These are phyloP conservation scores for Lactarius quietus DNA, from an alignment of 768 basidiomycete genomes.

Conservation along the genomic window DNA sequence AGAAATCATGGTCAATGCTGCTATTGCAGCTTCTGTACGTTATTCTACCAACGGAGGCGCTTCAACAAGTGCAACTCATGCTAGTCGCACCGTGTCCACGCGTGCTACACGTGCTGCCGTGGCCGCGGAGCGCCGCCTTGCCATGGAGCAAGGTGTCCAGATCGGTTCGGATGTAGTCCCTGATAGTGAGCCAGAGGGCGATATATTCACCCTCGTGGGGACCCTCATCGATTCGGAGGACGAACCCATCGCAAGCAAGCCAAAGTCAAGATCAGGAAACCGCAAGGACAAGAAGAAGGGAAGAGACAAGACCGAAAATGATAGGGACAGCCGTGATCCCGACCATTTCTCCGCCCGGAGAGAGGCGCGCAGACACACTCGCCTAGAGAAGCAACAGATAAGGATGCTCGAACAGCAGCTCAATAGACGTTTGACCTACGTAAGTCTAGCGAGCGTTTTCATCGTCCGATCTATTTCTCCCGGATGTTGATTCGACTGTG, in stretches of 20 bases:
- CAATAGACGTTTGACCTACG: slow-evolving; percentile 72
- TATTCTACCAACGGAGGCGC: slow-evolving; percentile 29
- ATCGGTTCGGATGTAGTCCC: slow-evolving; percentile 30
- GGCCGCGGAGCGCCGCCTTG: slow-evolving; percentile 53
- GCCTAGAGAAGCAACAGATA: slow-evolving; percentile 27
- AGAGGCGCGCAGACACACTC: slow-evolving; percentile 14
- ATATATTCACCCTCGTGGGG: not conserved
- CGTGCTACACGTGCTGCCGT: slow-evolving; percentile 45
- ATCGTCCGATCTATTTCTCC: not conserved
- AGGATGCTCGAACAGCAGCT: slow-evolving; percentile 47
- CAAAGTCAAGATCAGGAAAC: slow-evolving; percentile 39
- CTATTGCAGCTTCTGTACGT: slow-evolving; percentile 50
- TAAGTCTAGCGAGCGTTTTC: slow-evolving; percentile 35
- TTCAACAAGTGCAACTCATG: slow-evolving; percentile 31
- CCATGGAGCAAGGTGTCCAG: slow-evolving; percentile 25
- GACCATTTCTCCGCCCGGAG: slow-evolving; percentile 1
- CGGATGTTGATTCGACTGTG: slow-evolving; percentile 19
- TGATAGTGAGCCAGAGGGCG: slow-evolving; percentile 9
- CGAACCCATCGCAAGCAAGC: slow-evolving; percentile 19
- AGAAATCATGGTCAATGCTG: slow-evolving; percentile 51
- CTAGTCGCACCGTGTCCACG: slow-evolving; percentile 36
- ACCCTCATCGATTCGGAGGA: not conserved
- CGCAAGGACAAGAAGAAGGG: slow-evolving; percentile 33
- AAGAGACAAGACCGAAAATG: slow-evolving; percentile 18
- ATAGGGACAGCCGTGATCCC: slow-evolving; percentile 20